A percentile compares a stretch with the other conserved stretches of the same genome.
phyloP scores from a whole-genome alignment of 2,329 filamentous ascomycete genomes.

The Aspergillus cejpii region DNA sequence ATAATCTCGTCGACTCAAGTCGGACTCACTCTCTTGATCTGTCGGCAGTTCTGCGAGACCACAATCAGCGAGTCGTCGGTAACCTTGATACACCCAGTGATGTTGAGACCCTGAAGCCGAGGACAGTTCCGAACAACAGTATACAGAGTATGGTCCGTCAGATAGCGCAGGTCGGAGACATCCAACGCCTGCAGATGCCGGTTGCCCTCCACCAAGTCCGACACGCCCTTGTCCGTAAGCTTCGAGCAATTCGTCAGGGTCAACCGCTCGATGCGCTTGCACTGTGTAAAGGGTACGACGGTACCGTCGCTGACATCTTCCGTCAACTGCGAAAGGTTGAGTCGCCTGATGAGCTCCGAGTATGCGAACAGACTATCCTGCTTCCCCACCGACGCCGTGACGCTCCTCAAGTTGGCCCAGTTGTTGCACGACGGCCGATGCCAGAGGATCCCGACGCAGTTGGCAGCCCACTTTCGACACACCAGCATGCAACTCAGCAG shows the following conservation, averaged over 20 bases:
- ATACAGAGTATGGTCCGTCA: constrained; percentile 74
- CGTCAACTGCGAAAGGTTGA: constrained; percentile 78
- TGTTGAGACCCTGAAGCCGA: constrained; percentile 84
- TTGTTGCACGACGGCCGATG: constrained; percentile 85
- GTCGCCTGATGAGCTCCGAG: constrained; percentile 78
- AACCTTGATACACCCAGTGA: constrained; percentile 76
- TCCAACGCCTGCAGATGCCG: constrained; percentile 79
- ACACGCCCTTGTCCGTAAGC: constrained; percentile 76
- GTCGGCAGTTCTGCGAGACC: constrained; percentile 74
- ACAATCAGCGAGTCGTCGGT: constrained; percentile 78
- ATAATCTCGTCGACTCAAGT: not conserved
- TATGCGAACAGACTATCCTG: constrained; percentile 80
- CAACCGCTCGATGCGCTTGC: constrained; percentile 84
- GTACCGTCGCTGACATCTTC: constrained; percentile 81
- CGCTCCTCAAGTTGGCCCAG: constrained; percentile 72
- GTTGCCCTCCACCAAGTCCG: constrained; percentile 71
- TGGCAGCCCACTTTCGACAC: constrained; percentile 88
- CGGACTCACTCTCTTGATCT: constrained; percentile 70
- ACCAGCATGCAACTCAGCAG: constrained; percentile 85
- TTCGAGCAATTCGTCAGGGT: constrained; percentile 85
- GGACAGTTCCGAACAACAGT: constrained; percentile 74
- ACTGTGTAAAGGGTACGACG: constrained; percentile 69
- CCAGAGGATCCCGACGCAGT: constrained; percentile 90
- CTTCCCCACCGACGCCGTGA: constrained; percentile 69
- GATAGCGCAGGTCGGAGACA: constrained; percentile 70